These are phyloP conservation scores for Serendipita vermifera DNA, from an alignment of 768 basidiomycete species.

Conservation along the genomic window DNA sequence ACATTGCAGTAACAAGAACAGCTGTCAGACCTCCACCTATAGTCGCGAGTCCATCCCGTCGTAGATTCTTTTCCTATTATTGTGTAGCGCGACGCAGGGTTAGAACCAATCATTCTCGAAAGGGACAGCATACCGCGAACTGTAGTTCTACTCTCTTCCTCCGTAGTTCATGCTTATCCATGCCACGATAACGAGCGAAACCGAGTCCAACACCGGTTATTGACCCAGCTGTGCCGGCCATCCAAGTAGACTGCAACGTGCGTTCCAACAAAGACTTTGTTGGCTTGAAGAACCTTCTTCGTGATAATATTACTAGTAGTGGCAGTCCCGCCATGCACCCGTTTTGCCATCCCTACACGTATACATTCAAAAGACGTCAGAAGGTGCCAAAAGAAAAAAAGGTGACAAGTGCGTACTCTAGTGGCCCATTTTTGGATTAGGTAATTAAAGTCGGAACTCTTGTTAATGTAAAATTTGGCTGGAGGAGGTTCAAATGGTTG, in stretches of 20 bases:
- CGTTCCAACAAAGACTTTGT: background rate
- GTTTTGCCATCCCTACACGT: background rate
- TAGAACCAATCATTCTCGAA: background rate
- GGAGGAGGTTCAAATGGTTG: background rate
- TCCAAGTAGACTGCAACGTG: background rate
- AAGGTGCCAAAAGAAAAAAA: background rate
- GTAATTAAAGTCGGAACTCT: background rate
- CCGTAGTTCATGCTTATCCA: slow-evolving; percentile 6
- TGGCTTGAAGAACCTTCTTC: background rate
- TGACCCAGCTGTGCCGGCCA: background rate
- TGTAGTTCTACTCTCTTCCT: slow-evolving; percentile 1
- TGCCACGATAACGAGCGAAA: background rate
- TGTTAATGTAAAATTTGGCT: background rate
- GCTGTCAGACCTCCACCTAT: slow-evolving; percentile 2
- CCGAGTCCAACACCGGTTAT: background rate
- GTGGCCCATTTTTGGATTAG: background rate
- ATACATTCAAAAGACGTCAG: background rate
- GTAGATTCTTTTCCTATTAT: slow-evolving; percentile 4
- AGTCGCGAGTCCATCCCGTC: background rate
- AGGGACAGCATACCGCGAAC: slow-evolving; percentile 1
- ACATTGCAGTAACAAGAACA: background rate
- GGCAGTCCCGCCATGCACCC: background rate
- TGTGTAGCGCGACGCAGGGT: background rate
- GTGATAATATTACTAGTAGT: background rate
- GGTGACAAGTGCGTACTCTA: background rate